These are phyloP conservation scores for Pseudognaphalium luteoalbum DNA, from an alignment of 129 eudicot species.

Conservation along the genomic window DNA sequence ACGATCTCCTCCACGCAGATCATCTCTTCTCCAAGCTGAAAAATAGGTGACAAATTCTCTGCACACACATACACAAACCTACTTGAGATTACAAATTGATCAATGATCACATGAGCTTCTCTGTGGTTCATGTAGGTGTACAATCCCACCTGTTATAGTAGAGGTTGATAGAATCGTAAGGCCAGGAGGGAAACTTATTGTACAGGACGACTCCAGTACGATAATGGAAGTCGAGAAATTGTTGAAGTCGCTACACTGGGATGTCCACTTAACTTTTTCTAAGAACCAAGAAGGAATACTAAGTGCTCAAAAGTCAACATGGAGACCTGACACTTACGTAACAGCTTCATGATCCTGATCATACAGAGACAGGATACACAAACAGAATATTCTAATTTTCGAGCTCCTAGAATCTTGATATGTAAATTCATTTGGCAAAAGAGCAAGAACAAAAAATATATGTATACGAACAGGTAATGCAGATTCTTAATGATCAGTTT, in stretches of 20 bases:
- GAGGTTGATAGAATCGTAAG: conserved; percentile 80
- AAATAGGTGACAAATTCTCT: conserved; percentile 45
- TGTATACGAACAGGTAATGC: not conserved
- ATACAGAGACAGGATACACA: conserved; percentile 25
- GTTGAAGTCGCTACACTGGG: conserved; percentile 84
- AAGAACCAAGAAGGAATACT: conserved; percentile 57
- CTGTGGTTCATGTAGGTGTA: conserved; percentile 55
- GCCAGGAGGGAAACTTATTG: conserved; percentile 83
- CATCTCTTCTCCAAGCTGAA: conserved; percentile 74
- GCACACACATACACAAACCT: conserved; percentile 20
- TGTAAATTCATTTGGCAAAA: conserved; percentile 26
- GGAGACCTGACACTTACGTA: conserved; percentile 60
- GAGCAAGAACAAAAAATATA: not conserved
- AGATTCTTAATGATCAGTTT: not conserved
- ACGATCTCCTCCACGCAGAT: conserved; percentile 87
- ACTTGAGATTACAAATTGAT: conserved; percentile 2
- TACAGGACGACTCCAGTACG: conserved; percentile 60
- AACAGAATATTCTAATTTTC: conserved; percentile 18
- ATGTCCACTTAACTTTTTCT: conserved; percentile 52
- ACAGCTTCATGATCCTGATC: conserved; percentile 40
- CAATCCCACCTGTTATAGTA: conserved; percentile 53
- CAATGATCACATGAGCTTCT: conserved; percentile 3
- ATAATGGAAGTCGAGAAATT: conserved; percentile 62
- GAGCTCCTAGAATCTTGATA: conserved; percentile 15
- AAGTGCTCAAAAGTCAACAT: conserved; percentile 69